phyloP scores from a whole-genome alignment of 176 grass and related monocot genomes.

The Triticum timopheevii region DNA sequence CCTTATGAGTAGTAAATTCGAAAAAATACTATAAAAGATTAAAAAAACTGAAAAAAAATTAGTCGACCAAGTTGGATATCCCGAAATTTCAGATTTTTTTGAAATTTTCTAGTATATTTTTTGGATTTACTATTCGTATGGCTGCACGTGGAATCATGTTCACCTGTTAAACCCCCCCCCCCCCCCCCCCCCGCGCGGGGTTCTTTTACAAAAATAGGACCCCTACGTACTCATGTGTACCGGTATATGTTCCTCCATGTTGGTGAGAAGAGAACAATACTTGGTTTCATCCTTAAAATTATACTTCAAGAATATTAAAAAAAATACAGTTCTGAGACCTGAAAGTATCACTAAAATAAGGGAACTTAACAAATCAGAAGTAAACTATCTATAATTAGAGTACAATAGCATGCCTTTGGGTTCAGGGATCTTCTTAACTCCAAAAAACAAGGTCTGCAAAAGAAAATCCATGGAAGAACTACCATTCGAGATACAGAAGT shows the following conservation, averaged over 20 bases:
- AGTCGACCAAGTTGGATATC: too few relatives aligned
- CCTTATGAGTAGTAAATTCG: too few relatives aligned
- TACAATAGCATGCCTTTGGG: neutral
- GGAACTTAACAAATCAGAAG: neutral
- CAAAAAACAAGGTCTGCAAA: neutral
- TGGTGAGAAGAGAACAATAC: neutral
- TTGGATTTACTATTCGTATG: too few relatives aligned
- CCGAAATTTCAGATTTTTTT: too few relatives aligned
- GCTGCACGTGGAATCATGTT: too few relatives aligned
- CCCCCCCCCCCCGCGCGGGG: too few relatives aligned
- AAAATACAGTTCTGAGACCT: neutral
- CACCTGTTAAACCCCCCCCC: too few relatives aligned
- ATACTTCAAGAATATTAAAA: neutral
- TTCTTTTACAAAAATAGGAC: too few relatives aligned
- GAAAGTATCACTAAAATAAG: neutral
- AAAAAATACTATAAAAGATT: too few relatives aligned
- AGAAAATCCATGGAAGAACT: neutral
- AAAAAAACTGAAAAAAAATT: too few relatives aligned
- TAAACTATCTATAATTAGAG: neutral
- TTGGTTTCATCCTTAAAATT: neutral
- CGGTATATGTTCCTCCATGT: neutral
- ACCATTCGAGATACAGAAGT: neutral
- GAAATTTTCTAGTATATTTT: too few relatives aligned
- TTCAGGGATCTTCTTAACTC: conserved; percentile 16
- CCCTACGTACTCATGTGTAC: neutral